Conservation (phyloP, 1,284 basidiomycete species). For the Quambalaria eucalypti region DNA sequence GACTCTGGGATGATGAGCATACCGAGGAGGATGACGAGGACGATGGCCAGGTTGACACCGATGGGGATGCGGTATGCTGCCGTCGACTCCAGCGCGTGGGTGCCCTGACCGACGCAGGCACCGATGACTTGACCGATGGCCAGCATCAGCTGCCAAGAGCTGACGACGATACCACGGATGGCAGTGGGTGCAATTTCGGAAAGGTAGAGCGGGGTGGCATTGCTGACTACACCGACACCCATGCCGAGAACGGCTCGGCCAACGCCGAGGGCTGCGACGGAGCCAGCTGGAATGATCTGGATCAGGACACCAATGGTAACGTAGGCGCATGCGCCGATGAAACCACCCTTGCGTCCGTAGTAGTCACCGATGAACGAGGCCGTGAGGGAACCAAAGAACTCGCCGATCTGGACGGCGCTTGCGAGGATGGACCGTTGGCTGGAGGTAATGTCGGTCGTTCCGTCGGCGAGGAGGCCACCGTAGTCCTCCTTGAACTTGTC, state of each 20-base stretch:
- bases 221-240: slow-evolving; percentile 49
- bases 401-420: slow-evolving; percentile 51
- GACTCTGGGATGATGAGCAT: slow-evolving; percentile 48
- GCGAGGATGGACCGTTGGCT: slow-evolving; percentile 38
- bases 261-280: slow-evolving; percentile 46
- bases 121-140: slow-evolving; percentile 51
- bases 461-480: slow-evolving; percentile 25
- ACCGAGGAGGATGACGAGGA: slow-evolving; percentile 40
- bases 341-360: slow-evolving; percentile 48
- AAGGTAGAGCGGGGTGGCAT: slow-evolving; percentile 48
- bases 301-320: slow-evolving; percentile 48
- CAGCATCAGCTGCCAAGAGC: slow-evolving; percentile 50
- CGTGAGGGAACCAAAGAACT: slow-evolving; percentile 48
- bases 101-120: slow-evolving; percentile 48
- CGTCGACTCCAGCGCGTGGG: slow-evolving; percentile 23
- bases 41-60: slow-evolving; percentile 49
- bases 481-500: slow-evolving; percentile 31
- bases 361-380: slow-evolving; percentile 49
- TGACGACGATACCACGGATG: slow-evolving; percentile 49
- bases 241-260: slow-evolving; percentile 49
- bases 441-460: slow-evolving; percentile 27
- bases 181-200: slow-evolving; percentile 50
- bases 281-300: slow-evolving; percentile 47
- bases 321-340: slow-evolving; percentile 42
- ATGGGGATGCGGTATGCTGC: slow-evolving; percentile 48